phyloP scores from a whole-genome alignment of 495 filamentous ascomycete species.

The Corynascus novoguineensis region DNA sequence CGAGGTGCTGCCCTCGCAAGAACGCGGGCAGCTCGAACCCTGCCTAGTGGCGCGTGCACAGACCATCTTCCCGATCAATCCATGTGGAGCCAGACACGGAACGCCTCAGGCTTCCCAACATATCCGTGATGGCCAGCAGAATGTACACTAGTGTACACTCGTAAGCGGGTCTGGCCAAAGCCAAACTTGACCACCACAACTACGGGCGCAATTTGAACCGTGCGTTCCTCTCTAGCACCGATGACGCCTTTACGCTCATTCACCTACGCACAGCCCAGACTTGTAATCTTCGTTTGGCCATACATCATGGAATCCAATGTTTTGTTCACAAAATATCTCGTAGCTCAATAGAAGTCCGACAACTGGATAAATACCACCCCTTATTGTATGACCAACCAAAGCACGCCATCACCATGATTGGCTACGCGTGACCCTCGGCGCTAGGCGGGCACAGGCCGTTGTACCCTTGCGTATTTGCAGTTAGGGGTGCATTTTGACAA shows the following conservation, averaged over 20 bases:
- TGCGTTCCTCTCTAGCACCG: background rate
- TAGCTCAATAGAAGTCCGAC: too few species aligned
- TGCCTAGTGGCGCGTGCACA: constrained; percentile 12
- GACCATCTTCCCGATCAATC: constrained; percentile 15
- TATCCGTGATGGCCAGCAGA: too few species aligned
- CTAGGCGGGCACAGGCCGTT: background rate
- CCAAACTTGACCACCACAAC: background rate
- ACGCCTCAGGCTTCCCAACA: constrained; percentile 4
- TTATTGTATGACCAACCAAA: background rate
- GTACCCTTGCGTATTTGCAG: background rate
- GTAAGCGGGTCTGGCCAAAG: constrained; percentile 5
- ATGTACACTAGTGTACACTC: too few species aligned
- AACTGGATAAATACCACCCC: too few species aligned
- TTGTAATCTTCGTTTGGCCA: too few species aligned
- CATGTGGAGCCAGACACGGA: background rate
- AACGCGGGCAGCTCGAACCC: constrained; percentile 16
- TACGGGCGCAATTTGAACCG: background rate
- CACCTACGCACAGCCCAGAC: too few species aligned
- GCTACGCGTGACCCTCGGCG: background rate
- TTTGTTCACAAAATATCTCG: too few species aligned
- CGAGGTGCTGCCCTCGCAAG: background rate
- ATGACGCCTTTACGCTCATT: too few species aligned
- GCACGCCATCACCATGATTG: background rate
- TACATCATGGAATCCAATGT: too few species aligned
- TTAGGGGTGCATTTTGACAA: background rate